Percentiles rank a stretch among this genome's conserved stretches.
Evolutionary conservation across 768 basidiomycete species (phyloP).

Genomic region (Podaxis sp.): DNA sequence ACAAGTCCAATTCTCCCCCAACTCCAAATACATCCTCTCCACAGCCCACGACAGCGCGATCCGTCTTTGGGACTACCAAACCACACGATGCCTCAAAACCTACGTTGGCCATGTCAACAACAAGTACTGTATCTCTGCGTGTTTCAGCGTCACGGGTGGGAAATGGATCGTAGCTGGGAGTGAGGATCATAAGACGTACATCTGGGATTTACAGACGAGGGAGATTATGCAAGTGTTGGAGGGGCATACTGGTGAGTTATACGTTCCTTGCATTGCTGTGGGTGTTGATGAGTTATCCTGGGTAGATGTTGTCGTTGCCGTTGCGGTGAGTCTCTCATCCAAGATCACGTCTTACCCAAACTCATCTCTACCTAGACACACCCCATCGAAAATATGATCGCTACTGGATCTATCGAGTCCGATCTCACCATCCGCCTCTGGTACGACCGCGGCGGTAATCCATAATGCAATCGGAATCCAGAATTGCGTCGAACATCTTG

Average conservation of each 20-base stretch:
- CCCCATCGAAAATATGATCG: constrained; percentile 84
- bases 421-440: constrained; percentile 85
- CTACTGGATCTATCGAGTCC: constrained; percentile 82
- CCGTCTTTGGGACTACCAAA: constrained; percentile 94
- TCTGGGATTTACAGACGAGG: constrained; percentile 91
- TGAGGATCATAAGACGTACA: constrained; percentile 86
- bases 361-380: constrained; percentile 57
- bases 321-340: constrained; percentile 52
- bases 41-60: constrained; percentile 93
- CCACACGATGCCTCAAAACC: constrained; percentile 87
- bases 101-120: constrained; percentile 82
- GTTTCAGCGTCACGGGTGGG: constrained; percentile 82
- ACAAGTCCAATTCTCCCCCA: constrained; percentile 92
- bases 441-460: constrained; percentile 51
- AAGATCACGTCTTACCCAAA: constrained; percentile 5
- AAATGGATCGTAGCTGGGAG: constrained; percentile 92
- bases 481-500: constrained; percentile 13
- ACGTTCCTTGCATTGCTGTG: not conserved
- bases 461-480: constrained; percentile 18
- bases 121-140: constrained; percentile 82
- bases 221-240: constrained; percentile 80
- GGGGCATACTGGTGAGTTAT: constrained; percentile 63
- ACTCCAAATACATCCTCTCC: constrained; percentile 92
- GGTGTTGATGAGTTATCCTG: not conserved
- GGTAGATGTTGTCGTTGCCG: constrained; percentile 73